Conservation (phyloP, 2,329 filamentous ascomycete species). For the Xylaria sp. region DNA sequence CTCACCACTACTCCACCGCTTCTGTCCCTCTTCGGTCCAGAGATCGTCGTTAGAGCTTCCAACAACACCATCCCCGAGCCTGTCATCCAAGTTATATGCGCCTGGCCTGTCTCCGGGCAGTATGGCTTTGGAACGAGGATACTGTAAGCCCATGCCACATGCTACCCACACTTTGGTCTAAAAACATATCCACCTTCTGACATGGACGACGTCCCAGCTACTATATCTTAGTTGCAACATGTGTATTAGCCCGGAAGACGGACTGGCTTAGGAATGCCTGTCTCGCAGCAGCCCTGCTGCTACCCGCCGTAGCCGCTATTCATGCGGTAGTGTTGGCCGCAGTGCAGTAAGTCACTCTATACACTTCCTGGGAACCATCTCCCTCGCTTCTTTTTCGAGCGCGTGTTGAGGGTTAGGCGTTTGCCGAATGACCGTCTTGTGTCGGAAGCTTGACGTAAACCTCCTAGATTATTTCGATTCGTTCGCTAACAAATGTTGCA, state of each 20-base stretch:
- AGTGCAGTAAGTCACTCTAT: constrained; percentile 55
- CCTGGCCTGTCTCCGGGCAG: constrained; percentile 57
- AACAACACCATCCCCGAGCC: constrained; percentile 42
- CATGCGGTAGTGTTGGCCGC: constrained; percentile 71
- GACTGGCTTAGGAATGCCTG: constrained; percentile 73
- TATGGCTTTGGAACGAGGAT: constrained; percentile 55
- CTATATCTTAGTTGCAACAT: constrained; percentile 72
- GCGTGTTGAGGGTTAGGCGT: neutral
- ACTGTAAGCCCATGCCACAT: constrained; percentile 48
- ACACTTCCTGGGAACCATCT: neutral
- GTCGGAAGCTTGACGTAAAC: neutral
- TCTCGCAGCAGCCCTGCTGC: constrained; percentile 69
- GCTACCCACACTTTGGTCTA: neutral
- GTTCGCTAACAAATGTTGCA: constrained; percentile 15
- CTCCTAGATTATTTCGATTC: neutral
- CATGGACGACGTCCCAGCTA: constrained; percentile 55
- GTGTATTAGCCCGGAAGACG: constrained; percentile 69
- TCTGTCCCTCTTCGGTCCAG: constrained; percentile 42
- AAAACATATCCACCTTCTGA: constrained; percentile 16
- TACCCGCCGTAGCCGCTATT: constrained; percentile 72
- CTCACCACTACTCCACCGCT: constrained; percentile 49
- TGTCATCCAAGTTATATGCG: constrained; percentile 53
- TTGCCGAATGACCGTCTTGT: neutral
- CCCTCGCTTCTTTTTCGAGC: neutral
- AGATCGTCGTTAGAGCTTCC: constrained; percentile 29